Evolutionary conservation across 495 filamentous ascomycete genomes (phyloP), one percentile per base, ranked within the genome.

Genomic region (Penicillium desertorum): DNA sequence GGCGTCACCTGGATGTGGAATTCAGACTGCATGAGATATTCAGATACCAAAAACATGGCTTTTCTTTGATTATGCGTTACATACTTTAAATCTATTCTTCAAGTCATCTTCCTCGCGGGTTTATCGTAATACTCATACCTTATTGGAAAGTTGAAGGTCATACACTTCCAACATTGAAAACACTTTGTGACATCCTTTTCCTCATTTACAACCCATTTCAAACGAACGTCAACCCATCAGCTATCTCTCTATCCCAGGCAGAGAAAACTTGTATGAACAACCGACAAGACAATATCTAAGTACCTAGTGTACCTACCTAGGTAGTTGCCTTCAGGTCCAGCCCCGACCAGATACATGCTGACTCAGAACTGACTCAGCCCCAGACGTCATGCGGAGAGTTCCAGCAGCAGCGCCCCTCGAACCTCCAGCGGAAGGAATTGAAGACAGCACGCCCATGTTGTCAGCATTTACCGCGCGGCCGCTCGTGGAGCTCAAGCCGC

Each of bases 391-490:
- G 53, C 43, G 43, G 53, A 55, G 53, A 55, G 53, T 44, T 39
- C 30, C 51, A 53, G 44, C 51, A 56, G 47, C 51, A 42, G 34
- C 37, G 34, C n/a, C 25, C 34, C 43, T 53, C 51, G 29, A 45
- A 17, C 53, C 32, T 34, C 50, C 36, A 41, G 48, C 53, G 45
- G 45, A 48, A 58, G 51, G 48, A 61, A 66, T 66, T 66, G 64
- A 59, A 57, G 56, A 52, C 54, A 51, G 43, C 60, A 54, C 63
- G 64, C 57, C 56, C 57, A 98, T 98, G 94, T 86, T 98, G 74
- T 96, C 94, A 76, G 93, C 95, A 72, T 98, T 99, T 77, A 93
- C 87, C 62, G 91, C 94, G 81, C 89, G 89, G 68, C 89, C 95
- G 60, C 89, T 98, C 66, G 87, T 97, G 79, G 94, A 99, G 87